phyloP scores from a whole-genome alignment of 2,329 filamentous ascomycete species.

The Phyllosticta citribraziliensis region DNA sequence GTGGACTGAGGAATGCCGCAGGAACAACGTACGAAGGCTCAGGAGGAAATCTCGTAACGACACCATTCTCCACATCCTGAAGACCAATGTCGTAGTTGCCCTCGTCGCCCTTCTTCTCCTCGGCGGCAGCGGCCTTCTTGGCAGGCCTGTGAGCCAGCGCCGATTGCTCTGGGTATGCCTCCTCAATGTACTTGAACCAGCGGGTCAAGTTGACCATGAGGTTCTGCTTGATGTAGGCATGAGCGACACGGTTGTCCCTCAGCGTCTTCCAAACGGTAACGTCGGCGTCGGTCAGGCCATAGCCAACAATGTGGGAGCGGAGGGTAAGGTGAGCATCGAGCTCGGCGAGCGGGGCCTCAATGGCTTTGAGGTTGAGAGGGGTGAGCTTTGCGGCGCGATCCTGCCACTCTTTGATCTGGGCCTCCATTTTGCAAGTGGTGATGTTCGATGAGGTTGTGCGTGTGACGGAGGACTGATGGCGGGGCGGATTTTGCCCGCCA shows the following conservation, averaged over 20 bases:
- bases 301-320: constrained; percentile 76
- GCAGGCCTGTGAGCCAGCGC: constrained; percentile 49
- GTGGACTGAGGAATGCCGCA: neutral
- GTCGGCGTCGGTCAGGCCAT: constrained; percentile 67
- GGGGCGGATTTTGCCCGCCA: constrained; percentile 8
- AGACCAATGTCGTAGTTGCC: constrained; percentile 84
- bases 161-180: constrained; percentile 67
- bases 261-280: constrained; percentile 75
- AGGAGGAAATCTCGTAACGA: constrained; percentile 85
- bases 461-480: constrained; percentile 1
- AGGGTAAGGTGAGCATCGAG: constrained; percentile 83
- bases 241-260: constrained; percentile 73
- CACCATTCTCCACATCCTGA: constrained; percentile 74
- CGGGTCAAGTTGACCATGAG: constrained; percentile 65
- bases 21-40: constrained; percentile 65
- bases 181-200: constrained; percentile 83
- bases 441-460: neutral
- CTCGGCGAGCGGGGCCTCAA: constrained; percentile 63
- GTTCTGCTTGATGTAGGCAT: constrained; percentile 70
- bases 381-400: constrained; percentile 42
- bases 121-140: constrained; percentile 38
- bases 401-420: constrained; percentile 45
- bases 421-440: constrained; percentile 19
- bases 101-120: constrained; percentile 55
- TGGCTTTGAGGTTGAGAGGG: constrained; percentile 67